A percentile compares a stretch with the other conserved stretches of the same genome.
Conservation (phyloP, 257 asterid species). For the Apocynum venetum region DNA sequence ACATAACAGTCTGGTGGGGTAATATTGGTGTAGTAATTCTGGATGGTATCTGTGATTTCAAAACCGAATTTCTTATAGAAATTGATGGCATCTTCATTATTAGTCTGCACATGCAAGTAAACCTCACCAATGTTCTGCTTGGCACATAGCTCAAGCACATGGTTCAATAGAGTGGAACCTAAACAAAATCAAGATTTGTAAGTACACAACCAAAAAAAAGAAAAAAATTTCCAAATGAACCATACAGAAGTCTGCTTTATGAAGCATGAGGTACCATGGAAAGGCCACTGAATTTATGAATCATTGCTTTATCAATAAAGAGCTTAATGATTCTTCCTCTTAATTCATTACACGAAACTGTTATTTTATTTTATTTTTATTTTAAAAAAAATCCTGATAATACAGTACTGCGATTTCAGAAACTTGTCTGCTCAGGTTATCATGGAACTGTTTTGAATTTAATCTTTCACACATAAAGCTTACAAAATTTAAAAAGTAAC, state of each 20-base stretch:
- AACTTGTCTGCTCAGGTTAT: neutral
- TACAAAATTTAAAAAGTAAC: neutral
- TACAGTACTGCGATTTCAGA: neutral
- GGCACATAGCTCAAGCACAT: slow-evolving; percentile 68
- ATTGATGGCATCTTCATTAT: slow-evolving; percentile 86
- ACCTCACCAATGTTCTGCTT: slow-evolving; percentile 81
- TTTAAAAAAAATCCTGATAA: neutral
- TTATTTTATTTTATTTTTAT: no score
- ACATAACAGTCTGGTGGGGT: slow-evolving; percentile 90
- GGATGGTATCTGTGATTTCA: slow-evolving; percentile 79
- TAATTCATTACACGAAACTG: neutral
- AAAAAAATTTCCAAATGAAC: neutral
- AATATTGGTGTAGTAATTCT: slow-evolving; percentile 77
- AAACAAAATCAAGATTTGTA: slow-evolving; percentile 18
- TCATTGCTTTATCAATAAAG: neutral
- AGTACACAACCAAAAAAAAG: neutral
- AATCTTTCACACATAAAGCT: neutral
- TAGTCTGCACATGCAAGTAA: slow-evolving; percentile 92
- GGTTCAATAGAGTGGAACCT: slow-evolving; percentile 80
- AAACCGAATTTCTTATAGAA: slow-evolving; percentile 89
- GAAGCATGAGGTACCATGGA: neutral
- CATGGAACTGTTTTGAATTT: neutral
- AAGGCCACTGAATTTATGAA: neutral
- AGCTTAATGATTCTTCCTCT: neutral
- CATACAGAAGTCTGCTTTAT: neutral